Base-by-base conservation (phyloP, 2,329 filamentous ascomycete genomes). In the Fusarium compactum region DNA sequence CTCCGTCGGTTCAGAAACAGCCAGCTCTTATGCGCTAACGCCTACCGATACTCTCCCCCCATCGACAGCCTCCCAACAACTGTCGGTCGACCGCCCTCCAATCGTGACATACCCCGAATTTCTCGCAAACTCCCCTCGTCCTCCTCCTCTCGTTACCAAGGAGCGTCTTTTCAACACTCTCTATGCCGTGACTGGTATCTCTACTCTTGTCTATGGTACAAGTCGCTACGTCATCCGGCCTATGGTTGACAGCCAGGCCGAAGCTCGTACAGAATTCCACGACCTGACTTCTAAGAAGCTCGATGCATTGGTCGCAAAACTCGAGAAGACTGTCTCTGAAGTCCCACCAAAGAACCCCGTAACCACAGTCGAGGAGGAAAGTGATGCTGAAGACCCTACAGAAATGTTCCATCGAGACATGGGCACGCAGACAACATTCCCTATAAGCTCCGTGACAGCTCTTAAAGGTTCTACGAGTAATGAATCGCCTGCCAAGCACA, bases 331-430 rank as follows among this genome's bases (percentile, higher is more conserved):
- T 40, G 91, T 91, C 6, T 92, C 90, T 29, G 85, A 87, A 47
- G 82, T 92, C 3, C 90, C 91, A 8, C 69, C 77, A 7, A 74
- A 76, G 58, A 72, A 76, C 45, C 41, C 70, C 15, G 51, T 58
- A 11, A 47, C 69, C 29, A 55, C 59, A 11, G 61, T 77, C 32
- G 82, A 82, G 63, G 73, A 78, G 45, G 74, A 79, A 51, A 85
- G 82, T 74, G 85, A 85, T 27, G 84, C 82, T 62, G 86, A 87
- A 65, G 89, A 91, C 73, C 92, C 93, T 2, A 90, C 91, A 2
- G 92, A 95, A 79, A 87, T 95, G 67, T 96, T 93, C 80, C 92
- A 95, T 78, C 89, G 92, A 47, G 93, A 96, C 76, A 87, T 93
- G 64, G 92, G 92, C 69, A 92, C 92, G 2, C 93, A 96, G 79